phyloP scores from a whole-genome alignment of 2,329 filamentous ascomycete species.

The Monosporascus sp. region DNA sequence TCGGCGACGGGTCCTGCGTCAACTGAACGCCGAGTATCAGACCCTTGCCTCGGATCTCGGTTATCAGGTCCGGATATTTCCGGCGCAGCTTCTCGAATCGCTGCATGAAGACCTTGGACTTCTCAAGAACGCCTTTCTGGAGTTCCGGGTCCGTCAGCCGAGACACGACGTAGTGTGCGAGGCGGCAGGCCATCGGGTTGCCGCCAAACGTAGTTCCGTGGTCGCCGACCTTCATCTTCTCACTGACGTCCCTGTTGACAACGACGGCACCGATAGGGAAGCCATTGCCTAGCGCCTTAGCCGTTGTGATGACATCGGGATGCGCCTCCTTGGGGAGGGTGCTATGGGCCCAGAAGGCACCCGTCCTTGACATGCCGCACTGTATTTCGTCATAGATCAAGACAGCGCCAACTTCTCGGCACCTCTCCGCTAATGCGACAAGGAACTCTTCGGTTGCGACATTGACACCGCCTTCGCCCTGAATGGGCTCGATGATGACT shows the following conservation, averaged over 20 bases:
- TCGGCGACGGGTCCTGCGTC: conserved; percentile 61
- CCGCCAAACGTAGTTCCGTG: conserved; percentile 94
- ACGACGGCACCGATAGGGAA: conserved; percentile 87
- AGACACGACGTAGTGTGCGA: conserved; percentile 81
- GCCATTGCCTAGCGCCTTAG: conserved; percentile 94
- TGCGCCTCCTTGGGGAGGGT: conserved; percentile 70
- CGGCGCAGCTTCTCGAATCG: conserved; percentile 43
- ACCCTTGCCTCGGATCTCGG: conserved; percentile 76
- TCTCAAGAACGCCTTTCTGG: conserved; percentile 63
- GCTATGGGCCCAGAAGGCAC: conserved; percentile 83
- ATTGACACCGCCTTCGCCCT: conserved; percentile 92
- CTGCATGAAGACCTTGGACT: conserved; percentile 47
- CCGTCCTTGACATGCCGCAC: conserved; percentile 84
- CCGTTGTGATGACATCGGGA: conserved; percentile 88
- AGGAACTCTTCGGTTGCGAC: conserved; percentile 81
- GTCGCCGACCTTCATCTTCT: conserved; percentile 65
- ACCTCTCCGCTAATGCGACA: conserved; percentile 73
- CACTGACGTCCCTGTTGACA: conserved; percentile 55
- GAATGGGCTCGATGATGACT: conserved; percentile 94
- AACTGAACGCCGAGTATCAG: conserved; percentile 86
- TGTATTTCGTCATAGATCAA: conserved; percentile 97
- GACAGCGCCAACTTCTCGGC: conserved; percentile 80
- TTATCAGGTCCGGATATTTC: conserved; percentile 62
- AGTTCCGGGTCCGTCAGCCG: conserved; percentile 68
- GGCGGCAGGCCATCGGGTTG: conserved; percentile 77